phyloP scores from a whole-genome alignment of 495 filamentous ascomycete genomes.

The Talaromyces wortmannii region DNA sequence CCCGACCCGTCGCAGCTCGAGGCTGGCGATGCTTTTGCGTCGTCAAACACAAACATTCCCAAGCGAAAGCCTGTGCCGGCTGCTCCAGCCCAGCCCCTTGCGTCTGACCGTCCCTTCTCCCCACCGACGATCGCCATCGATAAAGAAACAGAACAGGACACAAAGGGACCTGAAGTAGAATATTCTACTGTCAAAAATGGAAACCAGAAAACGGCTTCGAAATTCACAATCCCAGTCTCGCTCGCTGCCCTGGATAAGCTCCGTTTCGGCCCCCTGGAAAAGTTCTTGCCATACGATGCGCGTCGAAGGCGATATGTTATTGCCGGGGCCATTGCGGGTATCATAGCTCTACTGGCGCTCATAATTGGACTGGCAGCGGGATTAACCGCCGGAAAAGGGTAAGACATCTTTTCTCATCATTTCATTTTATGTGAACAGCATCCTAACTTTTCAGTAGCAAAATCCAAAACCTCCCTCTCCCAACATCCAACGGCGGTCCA shows the following conservation, averaged over 20 bases:
- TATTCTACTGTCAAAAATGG: not conserved
- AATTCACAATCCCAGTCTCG: not conserved
- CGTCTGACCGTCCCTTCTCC: not conserved
- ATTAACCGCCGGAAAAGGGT: constrained; percentile 23
- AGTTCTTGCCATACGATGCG: constrained; percentile 4
- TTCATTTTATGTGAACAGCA: constrained; percentile 2
- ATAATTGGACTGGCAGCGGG: constrained; percentile 51
- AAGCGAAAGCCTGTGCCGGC: constrained; percentile 19
- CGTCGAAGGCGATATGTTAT: constrained; percentile 19
- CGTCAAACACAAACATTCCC: constrained; percentile 2
- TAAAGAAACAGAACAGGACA: no score
- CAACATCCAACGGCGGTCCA: constrained; percentile 35
- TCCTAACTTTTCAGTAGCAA: constrained; percentile 6
- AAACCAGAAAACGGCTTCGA: not conserved
- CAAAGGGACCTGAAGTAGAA: not conserved
- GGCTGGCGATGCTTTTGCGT: no score
- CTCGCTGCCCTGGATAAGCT: constrained; percentile 1
- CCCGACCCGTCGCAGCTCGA: no score
- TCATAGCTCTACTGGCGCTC: constrained; percentile 36
- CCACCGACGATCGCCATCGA: not conserved
- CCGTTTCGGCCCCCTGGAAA: constrained; percentile 1
- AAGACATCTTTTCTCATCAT: not conserved
- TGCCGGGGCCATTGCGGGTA: constrained; percentile 15
- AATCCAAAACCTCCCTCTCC: constrained; percentile 46
- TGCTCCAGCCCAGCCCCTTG: not conserved